These are phyloP conservation scores for Jatropha multifida DNA, from an alignment of 441 rosid species.

Conservation along the genomic window DNA sequence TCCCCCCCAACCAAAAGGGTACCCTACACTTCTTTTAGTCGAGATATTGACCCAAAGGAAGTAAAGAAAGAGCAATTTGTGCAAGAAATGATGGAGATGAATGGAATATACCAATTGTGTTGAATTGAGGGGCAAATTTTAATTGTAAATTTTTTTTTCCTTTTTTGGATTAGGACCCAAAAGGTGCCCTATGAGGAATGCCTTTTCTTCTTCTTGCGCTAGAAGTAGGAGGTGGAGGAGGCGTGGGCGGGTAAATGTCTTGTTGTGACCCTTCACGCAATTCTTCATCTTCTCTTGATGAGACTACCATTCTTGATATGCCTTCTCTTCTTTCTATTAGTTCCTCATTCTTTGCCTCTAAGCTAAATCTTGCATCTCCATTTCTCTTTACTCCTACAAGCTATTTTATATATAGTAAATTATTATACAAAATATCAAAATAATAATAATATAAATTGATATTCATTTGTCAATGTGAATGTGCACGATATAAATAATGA, in stretches of 20 bases:
- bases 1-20: slow-evolving; percentile 24
- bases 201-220: slow-evolving; percentile 63
- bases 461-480: slow-evolving; percentile 5
- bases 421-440: too few species aligned
- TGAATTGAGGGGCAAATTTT: not conserved
- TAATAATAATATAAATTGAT: too few species aligned
- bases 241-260: slow-evolving; percentile 42
- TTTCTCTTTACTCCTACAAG: slow-evolving; percentile 58
- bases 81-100: slow-evolving; percentile 22
- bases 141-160: not conserved
- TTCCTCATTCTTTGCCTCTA: slow-evolving; percentile 45
- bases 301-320: slow-evolving; percentile 21
- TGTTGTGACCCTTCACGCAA: slow-evolving; percentile 47
- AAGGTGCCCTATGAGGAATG: slow-evolving; percentile 66
- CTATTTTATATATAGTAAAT: slow-evolving; percentile 23
- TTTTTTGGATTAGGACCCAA: slow-evolving; percentile 33
- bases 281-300: slow-evolving; percentile 39
- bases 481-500: not conserved
- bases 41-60: slow-evolving; percentile 22
- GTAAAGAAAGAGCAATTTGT: slow-evolving; percentile 13
- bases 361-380: slow-evolving; percentile 50
- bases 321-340: slow-evolving; percentile 43
- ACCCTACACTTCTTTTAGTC: slow-evolving; percentile 28
- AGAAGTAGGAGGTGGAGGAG: slow-evolving; percentile 42
- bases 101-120: slow-evolving; percentile 1